Evolutionary conservation across 164 flowering plant species (phyloP).

Genomic region (Brasenia schreberi): DNA sequence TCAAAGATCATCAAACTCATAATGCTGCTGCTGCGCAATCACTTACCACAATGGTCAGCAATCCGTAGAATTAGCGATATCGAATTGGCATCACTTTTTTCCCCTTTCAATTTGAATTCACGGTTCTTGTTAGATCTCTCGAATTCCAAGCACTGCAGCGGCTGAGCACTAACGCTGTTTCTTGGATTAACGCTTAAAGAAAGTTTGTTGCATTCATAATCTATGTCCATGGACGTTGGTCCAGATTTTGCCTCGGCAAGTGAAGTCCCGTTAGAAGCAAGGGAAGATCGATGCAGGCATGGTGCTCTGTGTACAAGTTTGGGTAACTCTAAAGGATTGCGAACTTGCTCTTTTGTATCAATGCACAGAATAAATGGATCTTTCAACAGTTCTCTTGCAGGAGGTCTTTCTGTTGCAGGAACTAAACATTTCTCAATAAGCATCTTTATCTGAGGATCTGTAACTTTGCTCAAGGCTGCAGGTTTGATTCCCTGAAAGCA

Average conservation of each 20-base stretch:
- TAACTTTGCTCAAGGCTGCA: slow-evolving; percentile 48
- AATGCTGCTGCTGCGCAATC: too few species aligned
- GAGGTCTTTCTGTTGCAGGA: slow-evolving; percentile 45
- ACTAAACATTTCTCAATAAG: slow-evolving; percentile 76
- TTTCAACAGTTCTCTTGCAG: slow-evolving; percentile 55
- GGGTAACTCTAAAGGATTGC: slow-evolving; percentile 15
- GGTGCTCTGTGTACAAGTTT: slow-evolving; percentile 6
- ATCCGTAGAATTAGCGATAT: slow-evolving; percentile 42
- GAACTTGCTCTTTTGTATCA: slow-evolving; percentile 14
- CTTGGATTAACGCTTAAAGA: slow-evolving; percentile 10
- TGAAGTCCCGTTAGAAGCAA: neutral
- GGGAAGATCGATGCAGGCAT: slow-evolving; percentile 1
- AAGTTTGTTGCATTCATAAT: slow-evolving; percentile 21
- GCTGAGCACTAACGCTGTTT: slow-evolving; percentile 16
- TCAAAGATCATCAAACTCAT: neutral
- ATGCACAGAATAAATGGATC: slow-evolving; percentile 47
- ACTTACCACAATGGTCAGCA: slow-evolving; percentile 35
- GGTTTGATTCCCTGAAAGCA: slow-evolving; percentile 68
- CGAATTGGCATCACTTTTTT: slow-evolving; percentile 29
- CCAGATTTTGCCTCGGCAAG: slow-evolving; percentile 8
- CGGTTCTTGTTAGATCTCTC: slow-evolving; percentile 24
- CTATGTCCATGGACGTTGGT: slow-evolving; percentile 44
- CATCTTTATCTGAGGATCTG: slow-evolving; percentile 49
- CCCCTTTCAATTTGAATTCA: slow-evolving; percentile 43
- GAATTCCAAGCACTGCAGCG: slow-evolving; percentile 20